phyloP scores from a whole-genome alignment of 164 flowering plant species.

The Chloranthus sessilifolius region DNA sequence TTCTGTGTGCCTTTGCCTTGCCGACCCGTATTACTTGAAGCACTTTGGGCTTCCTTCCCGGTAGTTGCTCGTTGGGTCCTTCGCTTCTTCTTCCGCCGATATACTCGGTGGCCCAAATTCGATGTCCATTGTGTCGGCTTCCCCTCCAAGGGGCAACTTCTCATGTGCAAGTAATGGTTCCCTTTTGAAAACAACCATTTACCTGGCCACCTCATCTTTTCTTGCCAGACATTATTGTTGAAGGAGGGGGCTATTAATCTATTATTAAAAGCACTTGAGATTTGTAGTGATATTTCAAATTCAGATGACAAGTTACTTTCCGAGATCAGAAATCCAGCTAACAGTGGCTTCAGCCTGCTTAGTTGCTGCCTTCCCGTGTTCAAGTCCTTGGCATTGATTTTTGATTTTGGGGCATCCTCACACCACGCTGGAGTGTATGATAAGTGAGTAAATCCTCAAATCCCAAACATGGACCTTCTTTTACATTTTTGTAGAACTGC shows the following conservation, averaged over 20 bases:
- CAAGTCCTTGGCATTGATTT: conserved; percentile 50
- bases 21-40: too few relatives aligned
- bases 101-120: too few relatives aligned
- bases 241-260: conserved; percentile 48
- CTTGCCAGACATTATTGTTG: conserved; percentile 49
- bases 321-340: conserved; percentile 29
- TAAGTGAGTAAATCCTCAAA: conserved; percentile 42
- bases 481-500: neutral
- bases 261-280: conserved; percentile 45
- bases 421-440: conserved; percentile 23
- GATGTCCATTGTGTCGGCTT: too few relatives aligned
- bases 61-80: too few relatives aligned
- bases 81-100: too few relatives aligned
- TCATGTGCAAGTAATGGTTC: too few relatives aligned
- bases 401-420: conserved; percentile 27
- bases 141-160: too few relatives aligned
- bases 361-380: conserved; percentile 70
- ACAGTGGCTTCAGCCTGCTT: conserved; percentile 28
- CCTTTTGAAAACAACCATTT: neutral
- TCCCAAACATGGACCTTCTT: neutral
- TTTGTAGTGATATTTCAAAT: conserved; percentile 31
- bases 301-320: conserved; percentile 34
- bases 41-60: too few relatives aligned
- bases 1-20: too few relatives aligned
- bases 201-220: conserved; percentile 5